Evolutionary conservation across 2,329 filamentous ascomycete species (phyloP).

Genomic region (Fusarium sp.): DNA sequence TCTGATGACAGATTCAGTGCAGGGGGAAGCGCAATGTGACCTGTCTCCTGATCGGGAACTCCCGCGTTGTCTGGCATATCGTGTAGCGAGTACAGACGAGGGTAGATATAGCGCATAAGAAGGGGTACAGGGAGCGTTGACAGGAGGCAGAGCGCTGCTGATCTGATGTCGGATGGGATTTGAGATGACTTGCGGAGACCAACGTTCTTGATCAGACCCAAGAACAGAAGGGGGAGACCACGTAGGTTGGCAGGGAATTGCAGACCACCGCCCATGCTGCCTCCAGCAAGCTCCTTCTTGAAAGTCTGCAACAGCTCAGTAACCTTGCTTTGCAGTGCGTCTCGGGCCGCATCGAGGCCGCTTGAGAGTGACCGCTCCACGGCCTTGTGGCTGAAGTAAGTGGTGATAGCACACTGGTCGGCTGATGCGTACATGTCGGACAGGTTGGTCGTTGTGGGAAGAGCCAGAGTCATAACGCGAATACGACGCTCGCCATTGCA

Average conservation of each 20-base stretch:
- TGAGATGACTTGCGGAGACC: conserved; percentile 92
- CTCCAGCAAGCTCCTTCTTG: conserved; percentile 94
- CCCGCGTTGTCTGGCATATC: conserved; percentile 98
- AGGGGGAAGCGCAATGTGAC: conserved; percentile 89
- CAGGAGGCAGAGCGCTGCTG: conserved; percentile 91
- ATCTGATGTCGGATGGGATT: conserved; percentile 93
- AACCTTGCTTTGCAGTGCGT: conserved; percentile 90
- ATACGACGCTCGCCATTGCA: conserved; percentile 98
- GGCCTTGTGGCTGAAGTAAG: conserved; percentile 97
- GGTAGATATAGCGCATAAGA: conserved; percentile 93
- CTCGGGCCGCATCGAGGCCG: conserved; percentile 89
- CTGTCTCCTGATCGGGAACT: conserved; percentile 84
- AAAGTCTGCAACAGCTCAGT: conserved; percentile 95
- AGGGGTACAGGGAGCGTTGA: conserved; percentile 92
- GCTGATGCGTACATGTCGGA: conserved; percentile 95
- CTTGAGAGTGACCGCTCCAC: conserved; percentile 89
- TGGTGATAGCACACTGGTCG: conserved; percentile 92
- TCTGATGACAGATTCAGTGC: conserved; percentile 89
- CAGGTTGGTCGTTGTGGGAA: conserved; percentile 91
- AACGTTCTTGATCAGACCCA: conserved; percentile 96
- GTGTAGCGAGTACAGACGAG: conserved; percentile 86
- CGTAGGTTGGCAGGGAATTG: conserved; percentile 95
- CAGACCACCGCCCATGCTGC: conserved; percentile 93
- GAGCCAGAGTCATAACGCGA: conserved; percentile 89
- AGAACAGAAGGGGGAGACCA: conserved; percentile 88